Conservation (phyloP, 139 green algal species). For the Astrephomene gubernaculifera region DNA sequence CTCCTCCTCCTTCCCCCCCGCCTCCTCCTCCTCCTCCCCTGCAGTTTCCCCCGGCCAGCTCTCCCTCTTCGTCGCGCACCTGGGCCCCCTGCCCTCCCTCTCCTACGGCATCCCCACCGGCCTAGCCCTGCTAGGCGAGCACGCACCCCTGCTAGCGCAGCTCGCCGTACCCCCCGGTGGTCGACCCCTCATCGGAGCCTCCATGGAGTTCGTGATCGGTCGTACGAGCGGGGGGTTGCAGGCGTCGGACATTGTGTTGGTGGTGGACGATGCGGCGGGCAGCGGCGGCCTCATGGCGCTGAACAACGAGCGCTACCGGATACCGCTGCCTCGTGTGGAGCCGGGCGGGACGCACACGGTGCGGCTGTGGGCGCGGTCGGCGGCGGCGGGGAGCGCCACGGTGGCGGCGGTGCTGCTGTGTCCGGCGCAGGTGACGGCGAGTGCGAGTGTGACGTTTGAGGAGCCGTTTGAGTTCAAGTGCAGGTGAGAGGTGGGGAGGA, state of each 20-base stretch:
- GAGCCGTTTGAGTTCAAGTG: constrained; percentile 63
- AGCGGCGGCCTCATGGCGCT: constrained; percentile 29
- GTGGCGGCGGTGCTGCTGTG: constrained; percentile 55
- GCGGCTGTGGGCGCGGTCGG: constrained; percentile 48
- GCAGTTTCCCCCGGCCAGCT: constrained; percentile 38
- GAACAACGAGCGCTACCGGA: constrained; percentile 37
- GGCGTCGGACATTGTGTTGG: constrained; percentile 33
- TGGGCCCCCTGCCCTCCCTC: constrained; percentile 50
- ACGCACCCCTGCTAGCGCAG: constrained; percentile 34
- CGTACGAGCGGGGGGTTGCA: constrained; percentile 23
- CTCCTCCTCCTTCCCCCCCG: too few relatives aligned
- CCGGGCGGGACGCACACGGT: constrained; percentile 25
- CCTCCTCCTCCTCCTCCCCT: not conserved
- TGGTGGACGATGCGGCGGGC: constrained; percentile 39
- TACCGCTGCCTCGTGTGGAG: constrained; percentile 39
- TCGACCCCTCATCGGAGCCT: constrained; percentile 1
- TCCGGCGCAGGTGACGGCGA: constrained; percentile 48
- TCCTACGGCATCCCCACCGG: constrained; percentile 40
- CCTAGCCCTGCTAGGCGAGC: constrained; percentile 32
- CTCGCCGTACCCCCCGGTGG: constrained; percentile 17
- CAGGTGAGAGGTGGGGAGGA: too few relatives aligned
- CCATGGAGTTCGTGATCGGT: constrained; percentile 40
- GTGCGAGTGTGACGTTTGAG: constrained; percentile 39
- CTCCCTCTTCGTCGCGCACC: constrained; percentile 39
- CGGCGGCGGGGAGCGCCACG: constrained; percentile 22